Percentiles rank a stretch among this genome's conserved stretches.
Evolutionary conservation across 176 grass and related monocot species (phyloP).

Genomic region (Oryza meyeriana): DNA sequence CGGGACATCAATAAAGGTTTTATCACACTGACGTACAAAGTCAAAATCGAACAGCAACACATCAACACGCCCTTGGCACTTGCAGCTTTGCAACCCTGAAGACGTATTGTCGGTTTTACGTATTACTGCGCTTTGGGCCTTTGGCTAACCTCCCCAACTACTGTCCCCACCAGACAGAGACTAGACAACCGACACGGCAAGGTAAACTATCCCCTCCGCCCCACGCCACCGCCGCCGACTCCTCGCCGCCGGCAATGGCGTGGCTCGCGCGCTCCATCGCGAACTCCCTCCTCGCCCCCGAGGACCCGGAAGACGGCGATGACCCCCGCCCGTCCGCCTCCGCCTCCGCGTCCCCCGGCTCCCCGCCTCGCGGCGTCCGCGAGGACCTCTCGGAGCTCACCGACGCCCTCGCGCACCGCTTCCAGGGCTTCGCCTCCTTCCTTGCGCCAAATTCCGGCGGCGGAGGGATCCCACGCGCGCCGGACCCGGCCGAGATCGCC

Average conservation of each 20-base stretch:
- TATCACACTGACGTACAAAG: too few relatives aligned
- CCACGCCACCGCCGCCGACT: not conserved
- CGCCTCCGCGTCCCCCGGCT: not conserved
- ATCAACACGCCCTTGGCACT: too few relatives aligned
- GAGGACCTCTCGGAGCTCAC: slow-evolving; percentile 90
- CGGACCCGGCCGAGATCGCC: slow-evolving; percentile 69
- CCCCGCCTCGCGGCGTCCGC: slow-evolving; percentile 68
- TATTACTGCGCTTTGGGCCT: not conserved
- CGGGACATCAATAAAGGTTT: too few relatives aligned
- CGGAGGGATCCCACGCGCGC: not conserved
- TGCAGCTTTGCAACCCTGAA: not conserved
- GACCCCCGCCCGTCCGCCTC: not conserved
- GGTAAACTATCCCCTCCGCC: not conserved
- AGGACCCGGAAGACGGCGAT: not conserved
- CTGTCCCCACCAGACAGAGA: not conserved
- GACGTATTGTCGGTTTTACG: too few relatives aligned
- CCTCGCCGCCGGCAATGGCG: slow-evolving; percentile 52
- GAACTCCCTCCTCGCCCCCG: slow-evolving; percentile 52
- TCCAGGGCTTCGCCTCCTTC: slow-evolving; percentile 79
- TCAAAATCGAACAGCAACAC: too few relatives aligned
- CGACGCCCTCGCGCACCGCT: slow-evolving; percentile 56
- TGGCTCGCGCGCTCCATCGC: slow-evolving; percentile 82
- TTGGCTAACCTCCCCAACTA: not conserved
- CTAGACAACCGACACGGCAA: not conserved
- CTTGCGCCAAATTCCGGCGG: slow-evolving; percentile 36